Base-by-base conservation (phyloP, 106 monocot genomes). In the Platanthera guangdongensis region DNA sequence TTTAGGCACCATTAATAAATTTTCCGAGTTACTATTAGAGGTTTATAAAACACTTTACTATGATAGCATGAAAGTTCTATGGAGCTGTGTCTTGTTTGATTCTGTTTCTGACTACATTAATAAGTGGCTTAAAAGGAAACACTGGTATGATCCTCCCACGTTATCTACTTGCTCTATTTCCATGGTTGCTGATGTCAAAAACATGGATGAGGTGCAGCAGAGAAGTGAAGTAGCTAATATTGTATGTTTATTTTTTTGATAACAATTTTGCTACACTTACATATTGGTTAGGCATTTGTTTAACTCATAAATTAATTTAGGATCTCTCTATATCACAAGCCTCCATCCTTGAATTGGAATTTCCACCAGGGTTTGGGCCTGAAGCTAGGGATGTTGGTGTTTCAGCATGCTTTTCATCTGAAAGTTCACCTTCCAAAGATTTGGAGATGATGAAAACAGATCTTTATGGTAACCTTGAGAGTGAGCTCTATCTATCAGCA, bases 321-420 rank as follows among this genome's bases (percentile, higher is more conserved):
- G 74, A 47, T 72, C 8, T 18, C 16, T 76, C 18, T 64, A 7
- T 11, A 7, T 65, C 65, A 68, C 50, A 81, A 32, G 22, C 72
- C 64, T 71, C 71, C 62, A 57, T 25, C 4, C 21, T 32, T 76
- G 83, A 91, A 59, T 57, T 89, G 74, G 96, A 96, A 50, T 81
- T 91, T 21, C 96, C 96, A 15, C 96, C 96, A 22, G 96, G 96
- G n/a, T 97, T 97, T 90, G 96, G 65, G 77, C 87, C 82, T 81
- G 48, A 16, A 21, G 9, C 15, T 52, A 75, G 30, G 59, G 73
- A 15, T 79, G 21, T 18, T 68, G 78, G 76, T 69, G 46, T 11
- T 28, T 64, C 45, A 51, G 62, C 18, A 39, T 30, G 68, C 47
- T 60, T 57, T 53, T 46, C 76, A 45, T 57, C 57, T 72, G 30